Base-by-base conservation (phyloP, 306 rosid species). In the Casuarina cunninghamiana region DNA sequence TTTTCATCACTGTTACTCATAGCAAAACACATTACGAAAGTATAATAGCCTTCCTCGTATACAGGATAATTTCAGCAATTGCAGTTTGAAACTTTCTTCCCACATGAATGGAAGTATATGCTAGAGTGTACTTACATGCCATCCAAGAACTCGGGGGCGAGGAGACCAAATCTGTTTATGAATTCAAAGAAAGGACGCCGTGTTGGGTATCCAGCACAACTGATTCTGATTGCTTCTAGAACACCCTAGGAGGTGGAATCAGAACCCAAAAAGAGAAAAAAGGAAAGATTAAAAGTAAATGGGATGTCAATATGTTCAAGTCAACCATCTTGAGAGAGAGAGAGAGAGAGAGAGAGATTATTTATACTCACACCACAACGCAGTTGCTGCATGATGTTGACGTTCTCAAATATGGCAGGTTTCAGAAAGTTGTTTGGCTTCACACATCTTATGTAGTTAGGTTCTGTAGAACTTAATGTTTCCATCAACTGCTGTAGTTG, bases 161-260 rank as follows among this genome's bases (percentile, higher is more conserved):
- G 96, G 77, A 93, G 87, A 81, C 91, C 88, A 78, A 96, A 93
- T 69, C 99, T 88, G 69, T 96, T 90, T 54, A 83, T 77, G 83
- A 96, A 96, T 81, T 96, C 98, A 79, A 89, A 93, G 82, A 96
- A 96, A 41, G 97, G 86, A 49, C 89, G 93, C 41, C 99, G 91
- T 49, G 99, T 96, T 85, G 99, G 99, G 82, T 93, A 96, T 83
- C 99, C 99, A 71, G 99, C 99, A 80, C 97, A 91, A 82, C 99
- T 96, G 75, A 96, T 96, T 89, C 99, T 90, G 87, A 96, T 96
- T 71, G 99, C 99, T 86, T 96, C 99, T 73, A 96, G 83, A 87
- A 96, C 99, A 91, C 99, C 99, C 99, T 96, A 87, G 74, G 80
- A 37, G 69, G 51, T 63, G 41, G 83, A 84, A 44, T 46, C 79